Percentiles rank a stretch among this genome's conserved stretches.
Evolutionary conservation across 202 grass and related monocot species (phyloP).

Genomic region (Elaeis oleifera): DNA sequence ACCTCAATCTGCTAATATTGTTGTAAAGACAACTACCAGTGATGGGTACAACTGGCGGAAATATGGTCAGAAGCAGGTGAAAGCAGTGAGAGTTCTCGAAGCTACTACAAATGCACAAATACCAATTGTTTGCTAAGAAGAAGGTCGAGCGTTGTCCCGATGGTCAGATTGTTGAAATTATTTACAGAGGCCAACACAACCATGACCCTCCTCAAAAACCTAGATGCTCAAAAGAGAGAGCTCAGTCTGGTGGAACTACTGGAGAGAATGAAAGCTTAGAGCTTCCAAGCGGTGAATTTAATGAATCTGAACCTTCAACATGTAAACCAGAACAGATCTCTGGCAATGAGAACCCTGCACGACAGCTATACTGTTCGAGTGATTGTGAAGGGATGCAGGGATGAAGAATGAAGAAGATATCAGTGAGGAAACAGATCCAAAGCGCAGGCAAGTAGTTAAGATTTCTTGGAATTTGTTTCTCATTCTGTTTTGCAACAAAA

Average conservation of each 20-base stretch:
- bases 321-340: conserved; percentile 37
- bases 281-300: conserved; percentile 48
- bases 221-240: conserved; percentile 61
- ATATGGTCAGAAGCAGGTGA: conserved; percentile 99
- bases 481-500: conserved; percentile 13
- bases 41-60: conserved; percentile 99
- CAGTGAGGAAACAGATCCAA: conserved; percentile 42
- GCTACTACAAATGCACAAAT: conserved; percentile 92
- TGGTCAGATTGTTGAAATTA: conserved; percentile 65
- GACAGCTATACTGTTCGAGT: conserved; percentile 83
- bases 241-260: conserved; percentile 41
- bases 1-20: conserved; percentile 27
- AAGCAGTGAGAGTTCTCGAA: conserved; percentile 90
- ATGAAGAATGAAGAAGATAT: conserved; percentile 56
- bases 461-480: conserved; percentile 2
- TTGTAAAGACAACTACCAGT: conserved; percentile 36
- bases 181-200: conserved; percentile 81
- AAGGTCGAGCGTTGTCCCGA: conserved; percentile 78
- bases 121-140: conserved; percentile 83
- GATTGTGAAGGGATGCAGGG: conserved; percentile 77
- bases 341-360: conserved; percentile 46
- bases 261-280: conserved; percentile 45
- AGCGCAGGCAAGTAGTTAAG: conserved; percentile 48
- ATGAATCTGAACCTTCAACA: conserved; percentile 37
- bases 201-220: conserved; percentile 81